These are phyloP conservation scores for Nectriaceae sp. DNA, from an alignment of 2,329 filamentous ascomycete genomes.

Conservation along the genomic window DNA sequence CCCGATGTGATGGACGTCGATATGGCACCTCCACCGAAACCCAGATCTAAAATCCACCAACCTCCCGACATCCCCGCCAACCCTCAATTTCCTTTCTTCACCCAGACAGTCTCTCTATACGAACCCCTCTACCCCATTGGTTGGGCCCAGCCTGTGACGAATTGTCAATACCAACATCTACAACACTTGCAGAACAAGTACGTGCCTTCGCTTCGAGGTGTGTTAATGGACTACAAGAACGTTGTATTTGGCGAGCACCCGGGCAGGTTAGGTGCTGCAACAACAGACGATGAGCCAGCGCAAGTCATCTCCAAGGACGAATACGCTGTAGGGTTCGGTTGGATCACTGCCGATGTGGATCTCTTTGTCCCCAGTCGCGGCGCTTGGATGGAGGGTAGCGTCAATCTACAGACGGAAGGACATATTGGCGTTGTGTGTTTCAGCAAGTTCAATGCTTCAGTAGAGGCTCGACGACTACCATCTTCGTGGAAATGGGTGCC, in stretches of 20 bases:
- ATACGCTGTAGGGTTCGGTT: slow-evolving; percentile 83
- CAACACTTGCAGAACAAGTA: slow-evolving; percentile 76
- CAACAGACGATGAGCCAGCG: slow-evolving; percentile 50
- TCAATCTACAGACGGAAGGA: slow-evolving; percentile 86
- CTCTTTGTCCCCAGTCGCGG: slow-evolving; percentile 77
- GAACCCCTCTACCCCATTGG: slow-evolving; percentile 72
- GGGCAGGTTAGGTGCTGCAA: slow-evolving; percentile 48
- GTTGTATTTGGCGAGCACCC: slow-evolving; percentile 64
- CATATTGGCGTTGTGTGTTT: slow-evolving; percentile 88
- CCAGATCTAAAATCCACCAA: slow-evolving; percentile 37
- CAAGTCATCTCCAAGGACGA: slow-evolving; percentile 66
- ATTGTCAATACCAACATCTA: slow-evolving; percentile 72
- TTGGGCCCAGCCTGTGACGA: slow-evolving; percentile 69
- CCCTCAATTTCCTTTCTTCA: slow-evolving; percentile 69
- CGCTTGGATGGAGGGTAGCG: slow-evolving; percentile 73
- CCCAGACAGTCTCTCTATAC: slow-evolving; percentile 79
- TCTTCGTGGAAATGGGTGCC: slow-evolving; percentile 78
- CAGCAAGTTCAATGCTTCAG: slow-evolving; percentile 88
- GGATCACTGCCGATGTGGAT: slow-evolving; percentile 85
- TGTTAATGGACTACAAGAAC: slow-evolving; percentile 75
- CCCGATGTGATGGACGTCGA: slow-evolving; percentile 45
- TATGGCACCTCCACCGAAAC: slow-evolving; percentile 29
- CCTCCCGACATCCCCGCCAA: slow-evolving; percentile 41
- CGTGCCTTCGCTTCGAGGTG: slow-evolving; percentile 69
- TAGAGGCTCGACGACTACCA: slow-evolving; percentile 77